Percentiles rank a stretch among this genome's conserved stretches.
Evolutionary conservation across 2,329 filamentous ascomycete genomes (phyloP).

Genomic region (Claviceps quebecensis): DNA sequence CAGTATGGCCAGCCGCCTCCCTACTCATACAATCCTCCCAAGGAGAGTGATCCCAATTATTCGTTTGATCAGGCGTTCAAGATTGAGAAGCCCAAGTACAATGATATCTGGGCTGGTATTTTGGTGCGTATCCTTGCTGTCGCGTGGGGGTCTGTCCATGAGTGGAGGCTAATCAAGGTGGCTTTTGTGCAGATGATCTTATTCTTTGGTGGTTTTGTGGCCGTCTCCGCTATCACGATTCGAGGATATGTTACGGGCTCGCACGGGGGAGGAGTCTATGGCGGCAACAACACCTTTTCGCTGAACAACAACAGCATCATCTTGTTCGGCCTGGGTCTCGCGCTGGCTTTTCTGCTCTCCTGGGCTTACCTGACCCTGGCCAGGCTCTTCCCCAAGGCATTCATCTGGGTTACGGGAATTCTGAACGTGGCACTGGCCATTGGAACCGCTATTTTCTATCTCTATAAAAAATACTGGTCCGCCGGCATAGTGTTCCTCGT

Average conservation of each 20-base stretch:
- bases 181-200: conserved; percentile 42
- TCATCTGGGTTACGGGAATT: conserved; percentile 87
- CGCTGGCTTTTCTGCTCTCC: conserved; percentile 59
- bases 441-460: conserved; percentile 78
- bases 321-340: conserved; percentile 67
- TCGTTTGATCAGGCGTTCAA: conserved; percentile 72
- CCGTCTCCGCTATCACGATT: conserved; percentile 61
- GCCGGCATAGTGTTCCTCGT: conserved; percentile 79
- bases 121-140: conserved; percentile 35
- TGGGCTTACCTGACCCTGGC: conserved; percentile 64
- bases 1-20: conserved; percentile 17
- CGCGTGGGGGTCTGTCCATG: neutral
- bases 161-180: neutral
- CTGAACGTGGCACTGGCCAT: conserved; percentile 73
- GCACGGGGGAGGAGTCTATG: conserved; percentile 63
- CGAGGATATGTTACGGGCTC: conserved; percentile 53
- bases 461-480: conserved; percentile 61
- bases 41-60: conserved; percentile 31
- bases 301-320: conserved; percentile 76
- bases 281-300: conserved; percentile 46
- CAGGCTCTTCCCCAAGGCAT: conserved; percentile 69
- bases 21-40: conserved; percentile 23
- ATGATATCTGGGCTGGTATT: conserved; percentile 80
- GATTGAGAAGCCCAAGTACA: conserved; percentile 70
- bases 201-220: conserved; percentile 59